Percentiles rank a stretch among this genome's conserved stretches.
These are phyloP conservation scores for Albatrellus sp. DNA, from an alignment of 1,284 basidiomycete species.

Conservation along the genomic window DNA sequence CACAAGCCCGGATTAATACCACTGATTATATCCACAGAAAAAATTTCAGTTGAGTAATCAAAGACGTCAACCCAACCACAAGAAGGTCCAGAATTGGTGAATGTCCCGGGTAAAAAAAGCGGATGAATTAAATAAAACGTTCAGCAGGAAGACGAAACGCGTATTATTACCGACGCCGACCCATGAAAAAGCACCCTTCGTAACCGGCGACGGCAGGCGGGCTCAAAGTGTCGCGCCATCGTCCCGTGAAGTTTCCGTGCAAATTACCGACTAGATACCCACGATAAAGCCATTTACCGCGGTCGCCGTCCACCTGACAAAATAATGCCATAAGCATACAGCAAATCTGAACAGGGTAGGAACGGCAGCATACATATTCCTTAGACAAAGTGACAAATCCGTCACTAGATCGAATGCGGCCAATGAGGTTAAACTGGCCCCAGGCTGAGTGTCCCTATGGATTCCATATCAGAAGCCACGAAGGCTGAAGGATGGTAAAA, in stretches of 20 bases:
- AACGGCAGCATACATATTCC: slow-evolving; percentile 49
- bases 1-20: no score
- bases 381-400: slow-evolving; percentile 62
- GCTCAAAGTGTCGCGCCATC: slow-evolving; percentile 66
- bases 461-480: not conserved
- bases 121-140: no score
- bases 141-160: not conserved
- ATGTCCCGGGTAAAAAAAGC: no score
- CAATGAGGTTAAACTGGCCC: slow-evolving; percentile 64
- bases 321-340: not conserved
- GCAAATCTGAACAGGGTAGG: no score
- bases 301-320: slow-evolving; percentile 34
- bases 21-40: no score
- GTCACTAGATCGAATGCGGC: slow-evolving; percentile 56
- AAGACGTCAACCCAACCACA: no score
- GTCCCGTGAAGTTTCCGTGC: slow-evolving; percentile 51
- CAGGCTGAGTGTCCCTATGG: slow-evolving; percentile 66
- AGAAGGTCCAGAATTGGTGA: no score
- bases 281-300: slow-evolving; percentile 68
- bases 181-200: slow-evolving; percentile 69
- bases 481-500: not conserved
- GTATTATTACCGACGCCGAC: slow-evolving; percentile 33
- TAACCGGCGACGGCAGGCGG: slow-evolving; percentile 45
- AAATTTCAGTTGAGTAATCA: no score
- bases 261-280: slow-evolving; percentile 59